phyloP scores from a whole-genome alignment of 73 alveolate genomes.

The Symbiodinium natans region DNA sequence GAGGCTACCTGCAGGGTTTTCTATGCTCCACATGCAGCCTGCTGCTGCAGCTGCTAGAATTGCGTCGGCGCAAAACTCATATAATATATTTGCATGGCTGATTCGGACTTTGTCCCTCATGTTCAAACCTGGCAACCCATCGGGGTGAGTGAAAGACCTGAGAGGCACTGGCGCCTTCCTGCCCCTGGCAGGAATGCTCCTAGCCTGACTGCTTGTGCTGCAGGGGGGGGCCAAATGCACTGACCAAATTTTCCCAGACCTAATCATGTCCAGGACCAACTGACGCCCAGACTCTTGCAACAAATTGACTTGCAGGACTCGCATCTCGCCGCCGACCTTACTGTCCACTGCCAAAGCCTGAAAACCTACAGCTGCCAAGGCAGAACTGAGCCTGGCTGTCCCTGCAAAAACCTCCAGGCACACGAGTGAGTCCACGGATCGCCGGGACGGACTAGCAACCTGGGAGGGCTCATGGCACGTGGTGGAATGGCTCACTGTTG shows the following conservation, averaged over 20 bases:
- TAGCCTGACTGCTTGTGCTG: background rate
- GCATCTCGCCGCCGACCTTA: background rate
- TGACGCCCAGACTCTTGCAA: background rate
- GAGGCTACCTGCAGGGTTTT: background rate
- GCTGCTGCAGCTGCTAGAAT: background rate
- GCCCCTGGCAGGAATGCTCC: background rate
- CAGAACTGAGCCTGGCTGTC: background rate
- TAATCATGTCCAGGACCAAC: background rate
- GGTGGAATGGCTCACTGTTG: no score
- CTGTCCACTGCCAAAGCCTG: background rate
- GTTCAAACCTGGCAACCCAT: background rate
- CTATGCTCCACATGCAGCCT: background rate
- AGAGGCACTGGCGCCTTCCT: background rate
- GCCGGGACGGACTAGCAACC: no score
- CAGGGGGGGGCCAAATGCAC: background rate
- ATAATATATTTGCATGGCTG: background rate
- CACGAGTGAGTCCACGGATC: no score
- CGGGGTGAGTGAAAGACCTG: background rate
- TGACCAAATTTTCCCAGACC: no score
- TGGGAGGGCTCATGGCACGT: no score
- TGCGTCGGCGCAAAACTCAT: background rate
- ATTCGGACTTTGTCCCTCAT: background rate
- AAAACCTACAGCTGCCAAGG: background rate
- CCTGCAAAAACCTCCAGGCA: background rate
- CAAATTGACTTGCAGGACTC: background rate